Evolutionary conservation across 768 basidiomycete genomes (phyloP).

Genomic region (Amylocystis lapponica): DNA sequence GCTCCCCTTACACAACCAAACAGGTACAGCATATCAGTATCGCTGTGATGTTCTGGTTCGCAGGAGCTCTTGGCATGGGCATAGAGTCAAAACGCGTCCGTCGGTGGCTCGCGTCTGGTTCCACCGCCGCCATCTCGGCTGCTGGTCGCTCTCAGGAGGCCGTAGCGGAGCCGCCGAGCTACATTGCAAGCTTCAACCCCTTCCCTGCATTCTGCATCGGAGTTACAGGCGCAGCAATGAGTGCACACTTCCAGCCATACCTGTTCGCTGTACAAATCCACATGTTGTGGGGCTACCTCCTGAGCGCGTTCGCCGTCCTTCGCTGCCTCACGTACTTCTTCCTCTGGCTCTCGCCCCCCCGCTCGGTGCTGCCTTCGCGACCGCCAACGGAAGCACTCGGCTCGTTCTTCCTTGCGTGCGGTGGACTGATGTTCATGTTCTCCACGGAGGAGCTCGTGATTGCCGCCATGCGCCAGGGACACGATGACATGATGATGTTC

Average conservation of each 20-base stretch:
- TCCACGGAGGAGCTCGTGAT: slow-evolving; percentile 87
- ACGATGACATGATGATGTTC: slow-evolving; percentile 89
- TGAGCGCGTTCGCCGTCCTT: slow-evolving; percentile 71
- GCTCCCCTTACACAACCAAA: slow-evolving; percentile 84
- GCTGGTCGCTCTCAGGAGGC: slow-evolving; percentile 31
- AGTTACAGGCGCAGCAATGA: slow-evolving; percentile 92
- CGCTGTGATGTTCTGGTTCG: slow-evolving; percentile 96
- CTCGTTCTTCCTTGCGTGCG: slow-evolving; percentile 81
- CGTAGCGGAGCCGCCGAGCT: slow-evolving; percentile 65
- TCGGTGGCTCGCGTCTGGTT: slow-evolving; percentile 62
- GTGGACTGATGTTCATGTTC: slow-evolving; percentile 86
- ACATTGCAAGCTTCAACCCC: slow-evolving; percentile 78
- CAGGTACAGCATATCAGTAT: slow-evolving; percentile 93
- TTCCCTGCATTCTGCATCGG: slow-evolving; percentile 91
- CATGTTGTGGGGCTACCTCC: slow-evolving; percentile 82
- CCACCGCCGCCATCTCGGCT: slow-evolving; percentile 30
- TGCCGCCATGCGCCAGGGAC: slow-evolving; percentile 86
- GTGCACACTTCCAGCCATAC: slow-evolving; percentile 85
- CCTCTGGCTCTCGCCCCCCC: slow-evolving; percentile 82
- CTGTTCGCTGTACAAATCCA: slow-evolving; percentile 95
- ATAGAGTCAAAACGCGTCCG: slow-evolving; percentile 77
- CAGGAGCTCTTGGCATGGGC: slow-evolving; percentile 82
- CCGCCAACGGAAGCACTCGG: slow-evolving; percentile 92
- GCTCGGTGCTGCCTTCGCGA: slow-evolving; percentile 80
- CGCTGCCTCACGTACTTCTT: slow-evolving; percentile 92